Percentiles rank a stretch among this genome's conserved stretches.
Evolutionary conservation across 2,329 filamentous ascomycete species (phyloP).

Genomic region (Myriosclerotinia duriaeana): DNA sequence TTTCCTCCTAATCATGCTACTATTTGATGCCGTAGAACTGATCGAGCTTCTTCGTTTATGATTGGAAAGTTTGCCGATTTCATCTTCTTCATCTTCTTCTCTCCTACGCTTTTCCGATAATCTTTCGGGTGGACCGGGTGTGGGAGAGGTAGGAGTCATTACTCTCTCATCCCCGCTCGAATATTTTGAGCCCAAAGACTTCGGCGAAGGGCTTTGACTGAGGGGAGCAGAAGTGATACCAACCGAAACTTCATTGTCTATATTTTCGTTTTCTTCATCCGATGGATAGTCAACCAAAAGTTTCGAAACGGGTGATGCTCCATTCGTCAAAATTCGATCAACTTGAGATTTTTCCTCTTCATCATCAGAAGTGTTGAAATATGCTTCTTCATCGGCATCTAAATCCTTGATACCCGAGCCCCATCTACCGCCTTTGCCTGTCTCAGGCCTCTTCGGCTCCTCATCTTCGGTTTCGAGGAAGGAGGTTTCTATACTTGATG

Average conservation of each 20-base stretch:
- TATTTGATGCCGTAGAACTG: constrained; percentile 40
- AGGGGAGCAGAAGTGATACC: constrained; percentile 28
- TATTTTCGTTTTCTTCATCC: constrained; percentile 78
- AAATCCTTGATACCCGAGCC: constrained; percentile 72
- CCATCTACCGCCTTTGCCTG: constrained; percentile 61
- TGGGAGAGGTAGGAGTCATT: constrained; percentile 36
- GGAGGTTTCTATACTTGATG: constrained; percentile 62
- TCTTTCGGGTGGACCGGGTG: constrained; percentile 65
- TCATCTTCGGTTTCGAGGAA: constrained; percentile 70
- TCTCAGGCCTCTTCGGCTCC: constrained; percentile 44
- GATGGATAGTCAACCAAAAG: constrained; percentile 90
- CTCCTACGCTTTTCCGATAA: constrained; percentile 85
- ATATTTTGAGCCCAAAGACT: constrained; percentile 30
- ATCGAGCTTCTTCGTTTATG: constrained; percentile 59
- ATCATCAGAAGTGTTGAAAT: constrained; percentile 88
- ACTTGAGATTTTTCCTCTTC: constrained; percentile 57
- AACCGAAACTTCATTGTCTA: constrained; percentile 49
- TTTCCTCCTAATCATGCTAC: constrained; percentile 44
- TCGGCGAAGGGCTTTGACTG: constrained; percentile 32
- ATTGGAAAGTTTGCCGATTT: constrained; percentile 77
- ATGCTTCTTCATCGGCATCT: constrained; percentile 85
- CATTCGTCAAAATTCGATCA: constrained; percentile 54
- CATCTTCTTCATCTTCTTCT: constrained; percentile 92
- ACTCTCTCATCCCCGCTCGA: constrained; percentile 29
- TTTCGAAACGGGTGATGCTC: constrained; percentile 61